Evolutionary conservation across 2,329 filamentous ascomycete genomes (phyloP).

Genomic region (Colletotrichum cordylinicola): DNA sequence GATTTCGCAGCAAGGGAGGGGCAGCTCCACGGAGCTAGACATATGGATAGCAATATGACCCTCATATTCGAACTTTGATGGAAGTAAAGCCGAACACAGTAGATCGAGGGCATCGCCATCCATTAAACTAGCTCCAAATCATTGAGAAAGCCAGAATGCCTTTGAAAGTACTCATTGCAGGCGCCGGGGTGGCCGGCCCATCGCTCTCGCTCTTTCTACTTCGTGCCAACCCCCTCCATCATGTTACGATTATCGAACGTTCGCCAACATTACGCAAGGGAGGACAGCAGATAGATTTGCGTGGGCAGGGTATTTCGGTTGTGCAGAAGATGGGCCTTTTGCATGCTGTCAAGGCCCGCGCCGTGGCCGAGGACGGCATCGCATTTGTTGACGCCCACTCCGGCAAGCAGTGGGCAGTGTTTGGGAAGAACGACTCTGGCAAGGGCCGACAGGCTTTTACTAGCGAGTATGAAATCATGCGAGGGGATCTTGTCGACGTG

Average conservation of each 20-base stretch:
- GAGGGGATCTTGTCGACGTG: constrained; percentile 53
- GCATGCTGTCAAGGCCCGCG: constrained; percentile 35
- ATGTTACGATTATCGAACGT: constrained; percentile 50
- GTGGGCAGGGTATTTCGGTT: constrained; percentile 43
- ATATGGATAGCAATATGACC: background rate
- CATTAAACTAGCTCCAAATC: background rate
- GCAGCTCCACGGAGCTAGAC: background rate
- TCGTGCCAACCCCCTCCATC: constrained; percentile 34
- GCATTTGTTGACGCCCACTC: constrained; percentile 45
- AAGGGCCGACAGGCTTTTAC: constrained; percentile 43
- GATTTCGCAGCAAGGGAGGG: background rate
- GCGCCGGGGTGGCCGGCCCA: constrained; percentile 48
- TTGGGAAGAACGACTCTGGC: constrained; percentile 42
- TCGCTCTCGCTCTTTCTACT: constrained; percentile 15
- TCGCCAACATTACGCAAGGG: constrained; percentile 36
- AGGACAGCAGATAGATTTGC: constrained; percentile 52
- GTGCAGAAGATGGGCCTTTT: constrained; percentile 45
- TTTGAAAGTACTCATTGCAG: constrained; percentile 33
- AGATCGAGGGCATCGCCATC: background rate
- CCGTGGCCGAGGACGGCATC: constrained; percentile 53
- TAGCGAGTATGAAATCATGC: constrained; percentile 59
- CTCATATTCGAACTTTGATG: background rate
- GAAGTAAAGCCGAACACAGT: background rate
- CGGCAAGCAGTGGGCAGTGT: constrained; percentile 41
- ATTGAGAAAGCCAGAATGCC: constrained; percentile 21